Percentiles rank a stretch among this genome's conserved stretches.
Evolutionary conservation across 805 yeast genomes (phyloP).

Genomic region (Wickerhamiella azyma): DNA sequence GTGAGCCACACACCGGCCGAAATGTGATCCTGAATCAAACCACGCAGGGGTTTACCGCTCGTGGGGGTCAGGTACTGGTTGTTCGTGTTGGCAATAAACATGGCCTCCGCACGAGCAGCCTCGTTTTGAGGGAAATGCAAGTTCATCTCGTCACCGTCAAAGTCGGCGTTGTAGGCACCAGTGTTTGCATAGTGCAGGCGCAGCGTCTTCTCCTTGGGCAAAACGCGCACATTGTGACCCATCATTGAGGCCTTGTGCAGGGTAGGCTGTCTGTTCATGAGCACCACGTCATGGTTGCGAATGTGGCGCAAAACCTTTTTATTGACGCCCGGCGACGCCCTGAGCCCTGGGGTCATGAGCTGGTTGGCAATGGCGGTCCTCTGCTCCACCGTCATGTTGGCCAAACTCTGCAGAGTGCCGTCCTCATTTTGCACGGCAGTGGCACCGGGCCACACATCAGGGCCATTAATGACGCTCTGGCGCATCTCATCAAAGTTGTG

Average conservation of each 20-base stretch:
- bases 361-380: constrained; percentile 92
- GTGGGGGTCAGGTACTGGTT: constrained; percentile 97
- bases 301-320: constrained; percentile 93
- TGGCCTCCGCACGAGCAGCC: constrained; percentile 92
- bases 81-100: constrained; percentile 90
- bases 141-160: constrained; percentile 99
- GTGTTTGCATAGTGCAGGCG: constrained; percentile 97
- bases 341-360: constrained; percentile 63
- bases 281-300: constrained; percentile 84
- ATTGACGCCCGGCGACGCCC: constrained; percentile 32
- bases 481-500: constrained; percentile 82
- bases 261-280: constrained; percentile 99
- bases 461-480: constrained; percentile 94
- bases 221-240: constrained; percentile 96
- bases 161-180: constrained; percentile 97
- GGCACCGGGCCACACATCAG: constrained; percentile 98
- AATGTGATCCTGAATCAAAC: constrained; percentile 96
- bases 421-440: constrained; percentile 91
- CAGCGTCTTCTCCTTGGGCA: constrained; percentile 94
- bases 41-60: constrained; percentile 96
- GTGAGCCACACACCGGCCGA: constrained; percentile 99
- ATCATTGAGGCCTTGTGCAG: constrained; percentile 98
- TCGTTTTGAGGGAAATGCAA: constrained; percentile 99
- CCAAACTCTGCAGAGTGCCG: constrained; percentile 66
- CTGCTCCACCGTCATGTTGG: constrained; percentile 85